Percentiles rank a stretch among this genome's conserved stretches.
Conservation (phyloP, 2,329 filamentous ascomycete genomes). For the Exophiala xenobiotica region DNA sequence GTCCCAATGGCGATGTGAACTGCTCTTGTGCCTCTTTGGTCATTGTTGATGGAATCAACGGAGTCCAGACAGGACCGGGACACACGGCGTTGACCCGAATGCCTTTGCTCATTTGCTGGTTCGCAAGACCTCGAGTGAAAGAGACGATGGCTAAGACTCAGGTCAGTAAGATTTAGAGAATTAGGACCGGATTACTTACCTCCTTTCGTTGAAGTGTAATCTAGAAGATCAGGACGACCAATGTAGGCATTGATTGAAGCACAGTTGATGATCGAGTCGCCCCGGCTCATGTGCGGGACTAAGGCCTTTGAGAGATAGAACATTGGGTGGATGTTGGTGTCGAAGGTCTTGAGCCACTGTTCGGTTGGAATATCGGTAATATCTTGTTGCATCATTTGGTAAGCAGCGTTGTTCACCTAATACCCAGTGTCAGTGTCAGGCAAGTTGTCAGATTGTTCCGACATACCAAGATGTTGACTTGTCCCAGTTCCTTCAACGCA, state of each 20-base stretch:
- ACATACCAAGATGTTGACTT: slow-evolving; percentile 61
- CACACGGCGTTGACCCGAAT: slow-evolving; percentile 76
- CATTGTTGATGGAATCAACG: slow-evolving; percentile 73
- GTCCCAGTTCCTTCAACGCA: slow-evolving; percentile 64
- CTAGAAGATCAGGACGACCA: slow-evolving; percentile 74
- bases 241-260: slow-evolving; percentile 81
- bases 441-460: slow-evolving; percentile 2
- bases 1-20: slow-evolving; percentile 72
- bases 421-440: no score
- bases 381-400: slow-evolving; percentile 70
- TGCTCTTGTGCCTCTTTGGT: slow-evolving; percentile 66
- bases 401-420: slow-evolving; percentile 66
- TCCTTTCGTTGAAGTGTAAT: slow-evolving; percentile 69
- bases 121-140: slow-evolving; percentile 74
- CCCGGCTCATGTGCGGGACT: slow-evolving; percentile 71
- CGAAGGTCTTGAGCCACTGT: slow-evolving; percentile 77
- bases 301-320: slow-evolving; percentile 79
- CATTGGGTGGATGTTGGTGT: slow-evolving; percentile 79
- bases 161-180: background rate
- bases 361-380: slow-evolving; percentile 72
- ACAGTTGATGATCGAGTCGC: slow-evolving; percentile 80
- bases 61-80: slow-evolving; percentile 77
- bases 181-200: slow-evolving; percentile 10
- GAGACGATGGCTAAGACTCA: slow-evolving; percentile 64
- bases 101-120: slow-evolving; percentile 69